Evolutionary conservation across 1,284 basidiomycete species (phyloP).

Genomic region (Cerrena zonata): DNA sequence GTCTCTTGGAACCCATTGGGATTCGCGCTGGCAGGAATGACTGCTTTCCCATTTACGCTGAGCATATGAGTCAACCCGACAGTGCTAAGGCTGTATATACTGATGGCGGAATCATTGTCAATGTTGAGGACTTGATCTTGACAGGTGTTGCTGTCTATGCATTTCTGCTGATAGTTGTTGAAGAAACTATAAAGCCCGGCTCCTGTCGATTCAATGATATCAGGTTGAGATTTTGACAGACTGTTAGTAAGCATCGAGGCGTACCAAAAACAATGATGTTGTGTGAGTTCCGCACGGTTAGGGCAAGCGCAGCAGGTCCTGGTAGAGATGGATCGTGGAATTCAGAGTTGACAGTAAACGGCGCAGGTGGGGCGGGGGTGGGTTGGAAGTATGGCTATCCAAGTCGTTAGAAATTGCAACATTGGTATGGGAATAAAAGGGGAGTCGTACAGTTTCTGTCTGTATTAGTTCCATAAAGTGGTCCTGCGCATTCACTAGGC

Average conservation of each 20-base stretch:
- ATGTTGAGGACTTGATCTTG: slow-evolving; percentile 57
- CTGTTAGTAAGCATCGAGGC: slow-evolving; percentile 8
- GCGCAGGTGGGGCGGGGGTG: slow-evolving; percentile 47
- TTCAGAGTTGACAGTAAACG: slow-evolving; percentile 35
- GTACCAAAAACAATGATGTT: slow-evolving; percentile 60
- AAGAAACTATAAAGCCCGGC: slow-evolving; percentile 71
- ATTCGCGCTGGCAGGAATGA: slow-evolving; percentile 43
- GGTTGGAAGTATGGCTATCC: slow-evolving; percentile 54
- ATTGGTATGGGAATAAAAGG: background rate
- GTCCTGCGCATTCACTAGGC: slow-evolving; percentile 51
- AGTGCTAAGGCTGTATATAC: slow-evolving; percentile 59
- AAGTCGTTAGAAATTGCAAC: background rate
- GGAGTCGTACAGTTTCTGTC: slow-evolving; percentile 52
- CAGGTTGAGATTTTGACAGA: background rate
- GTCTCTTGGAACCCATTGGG: slow-evolving; percentile 58
- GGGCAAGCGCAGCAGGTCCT: slow-evolving; percentile 49
- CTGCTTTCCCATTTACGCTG: slow-evolving; percentile 43
- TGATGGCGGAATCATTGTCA: slow-evolving; percentile 47
- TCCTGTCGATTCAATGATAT: slow-evolving; percentile 32
- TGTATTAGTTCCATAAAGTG: slow-evolving; percentile 72
- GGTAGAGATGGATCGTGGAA: slow-evolving; percentile 51
- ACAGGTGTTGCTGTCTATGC: slow-evolving; percentile 43
- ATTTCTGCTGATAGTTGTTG: slow-evolving; percentile 32
- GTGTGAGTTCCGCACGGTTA: slow-evolving; percentile 47
- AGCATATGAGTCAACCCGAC: slow-evolving; percentile 57